Conservation (phyloP, 2,329 filamentous ascomycete genomes). For the Zymoseptoria tritici region DNA sequence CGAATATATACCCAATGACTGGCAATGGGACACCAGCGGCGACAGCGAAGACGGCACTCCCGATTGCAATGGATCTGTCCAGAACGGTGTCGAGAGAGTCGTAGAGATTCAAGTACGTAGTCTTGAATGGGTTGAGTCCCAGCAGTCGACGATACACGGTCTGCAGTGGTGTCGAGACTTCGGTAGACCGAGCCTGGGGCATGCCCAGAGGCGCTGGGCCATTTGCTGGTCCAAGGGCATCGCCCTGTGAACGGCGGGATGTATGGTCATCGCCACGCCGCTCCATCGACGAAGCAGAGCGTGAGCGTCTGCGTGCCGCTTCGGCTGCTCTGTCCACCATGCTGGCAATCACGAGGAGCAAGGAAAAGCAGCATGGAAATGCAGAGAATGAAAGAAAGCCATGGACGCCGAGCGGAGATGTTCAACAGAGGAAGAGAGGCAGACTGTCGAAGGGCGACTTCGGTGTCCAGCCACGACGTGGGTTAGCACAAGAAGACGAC, state of each 20-base stretch:
- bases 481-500: background rate
- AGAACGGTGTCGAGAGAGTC: constrained; percentile 36
- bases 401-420: background rate
- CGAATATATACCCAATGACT: background rate
- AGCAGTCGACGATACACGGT: constrained; percentile 30
- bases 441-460: background rate
- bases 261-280: background rate
- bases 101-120: constrained; percentile 45
- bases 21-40: constrained; percentile 36
- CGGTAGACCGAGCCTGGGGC: constrained; percentile 3
- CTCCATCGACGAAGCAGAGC: background rate
- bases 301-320: background rate
- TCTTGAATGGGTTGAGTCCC: constrained; percentile 39
- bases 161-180: constrained; percentile 1
- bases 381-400: background rate
- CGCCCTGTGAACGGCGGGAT: background rate
- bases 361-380: background rate
- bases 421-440: background rate
- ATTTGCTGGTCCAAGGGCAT: background rate
- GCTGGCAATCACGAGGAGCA: background rate
- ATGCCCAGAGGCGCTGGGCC: background rate
- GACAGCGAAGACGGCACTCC: constrained; percentile 32
- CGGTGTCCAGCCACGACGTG: background rate
- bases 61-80: constrained; percentile 31
- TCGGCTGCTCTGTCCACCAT: background rate